Percentiles rank a stretch among this genome's conserved stretches.
Evolutionary conservation across 495 filamentous ascomycete species (phyloP).

Genomic region (Hyaloscypha finlandica): DNA sequence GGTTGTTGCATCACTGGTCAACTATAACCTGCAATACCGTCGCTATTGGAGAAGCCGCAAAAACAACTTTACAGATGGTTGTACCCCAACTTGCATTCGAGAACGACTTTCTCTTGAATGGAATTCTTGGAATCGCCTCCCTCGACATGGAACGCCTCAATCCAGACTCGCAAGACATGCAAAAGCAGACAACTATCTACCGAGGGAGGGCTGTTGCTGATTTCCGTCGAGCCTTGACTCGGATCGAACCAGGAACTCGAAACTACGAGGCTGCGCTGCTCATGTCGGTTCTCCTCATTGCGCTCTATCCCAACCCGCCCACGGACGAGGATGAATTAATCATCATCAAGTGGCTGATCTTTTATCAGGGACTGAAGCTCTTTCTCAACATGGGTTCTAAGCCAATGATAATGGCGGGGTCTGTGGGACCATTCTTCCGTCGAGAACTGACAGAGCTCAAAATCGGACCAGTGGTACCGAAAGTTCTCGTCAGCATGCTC

Average conservation of each 20-base stretch:
- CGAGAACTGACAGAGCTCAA: constrained; percentile 18
- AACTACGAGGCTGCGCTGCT: constrained; percentile 26
- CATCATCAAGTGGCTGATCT: constrained; percentile 21
- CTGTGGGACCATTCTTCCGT: constrained; percentile 21
- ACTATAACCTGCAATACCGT: constrained; percentile 18
- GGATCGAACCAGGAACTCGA: constrained; percentile 38
- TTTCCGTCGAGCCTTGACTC: constrained; percentile 47
- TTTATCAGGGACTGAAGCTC: constrained; percentile 22
- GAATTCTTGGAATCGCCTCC: constrained; percentile 48
- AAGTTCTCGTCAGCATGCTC: constrained; percentile 22
- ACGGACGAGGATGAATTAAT: constrained; percentile 20
- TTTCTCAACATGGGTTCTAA: constrained; percentile 5
- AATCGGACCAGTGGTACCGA: constrained; percentile 17
- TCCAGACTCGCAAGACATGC: constrained; percentile 25
- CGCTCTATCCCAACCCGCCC: constrained; percentile 15
- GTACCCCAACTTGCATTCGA: constrained; percentile 48
- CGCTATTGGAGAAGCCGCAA: constrained; percentile 9
- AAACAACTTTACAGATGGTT: constrained; percentile 42
- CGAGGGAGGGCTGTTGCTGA: constrained; percentile 43
- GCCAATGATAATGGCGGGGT: not conserved
- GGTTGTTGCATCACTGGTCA: constrained; percentile 28
- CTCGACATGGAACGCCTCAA: constrained; percentile 42
- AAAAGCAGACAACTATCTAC: constrained; percentile 37
- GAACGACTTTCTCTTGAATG: constrained; percentile 52
- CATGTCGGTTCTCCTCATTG: constrained; percentile 24